Percentiles rank a stretch among this genome's conserved stretches.
Conservation (phyloP, 2,329 filamentous ascomycete species). For the Colletotrichum costaricense region DNA sequence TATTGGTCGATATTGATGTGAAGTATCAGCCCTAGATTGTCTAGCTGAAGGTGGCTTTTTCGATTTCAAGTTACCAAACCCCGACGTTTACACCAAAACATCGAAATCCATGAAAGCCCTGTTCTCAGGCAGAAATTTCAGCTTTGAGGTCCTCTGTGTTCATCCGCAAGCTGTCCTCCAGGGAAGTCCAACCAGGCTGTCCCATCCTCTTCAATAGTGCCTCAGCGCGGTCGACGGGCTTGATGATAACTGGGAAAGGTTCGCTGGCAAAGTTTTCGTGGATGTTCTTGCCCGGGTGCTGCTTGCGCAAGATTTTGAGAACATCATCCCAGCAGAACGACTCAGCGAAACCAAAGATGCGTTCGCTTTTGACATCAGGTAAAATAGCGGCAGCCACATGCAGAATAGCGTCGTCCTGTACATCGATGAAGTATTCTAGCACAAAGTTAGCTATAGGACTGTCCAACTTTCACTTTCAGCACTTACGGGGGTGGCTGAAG, state of each 20-base stretch:
- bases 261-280: constrained; percentile 38
- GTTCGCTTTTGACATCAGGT: constrained; percentile 55
- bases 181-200: constrained; percentile 34
- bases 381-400: constrained; percentile 64
- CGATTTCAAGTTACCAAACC: no score
- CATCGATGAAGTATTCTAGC: constrained; percentile 57
- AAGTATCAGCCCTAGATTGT: no score
- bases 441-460: neutral
- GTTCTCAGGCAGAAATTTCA: neutral
- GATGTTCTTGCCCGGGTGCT: constrained; percentile 37
- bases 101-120: no score
- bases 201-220: constrained; percentile 36
- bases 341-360: constrained; percentile 64
- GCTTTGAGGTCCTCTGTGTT: constrained; percentile 9
- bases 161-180: constrained; percentile 29
- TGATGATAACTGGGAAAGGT: constrained; percentile 16
- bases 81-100: no score
- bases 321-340: constrained; percentile 59
- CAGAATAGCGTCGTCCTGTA: constrained; percentile 60
- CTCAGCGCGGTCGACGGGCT: constrained; percentile 34
- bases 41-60: no score
- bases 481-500: neutral
- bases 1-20: no score
- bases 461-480: neutral
- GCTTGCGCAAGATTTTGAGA: constrained; percentile 41